These are phyloP conservation scores for Phlyctochytrium bullatum DNA, from an alignment of 192 early-diverging fungal species.

Conservation along the genomic window DNA sequence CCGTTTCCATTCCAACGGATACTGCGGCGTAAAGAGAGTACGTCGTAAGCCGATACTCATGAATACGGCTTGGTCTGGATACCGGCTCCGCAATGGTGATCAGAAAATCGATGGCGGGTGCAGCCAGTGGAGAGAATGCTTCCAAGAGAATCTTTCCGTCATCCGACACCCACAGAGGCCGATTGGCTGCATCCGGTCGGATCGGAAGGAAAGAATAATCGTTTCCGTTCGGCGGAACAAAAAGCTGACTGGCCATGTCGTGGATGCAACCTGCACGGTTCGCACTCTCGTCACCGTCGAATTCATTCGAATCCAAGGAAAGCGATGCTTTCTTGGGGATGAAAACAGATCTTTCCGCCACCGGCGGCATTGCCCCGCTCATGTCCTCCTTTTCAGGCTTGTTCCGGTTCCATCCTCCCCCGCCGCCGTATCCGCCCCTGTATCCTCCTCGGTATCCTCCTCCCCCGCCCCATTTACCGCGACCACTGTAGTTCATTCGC, in stretches of 20 bases:
- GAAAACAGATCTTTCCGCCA: no score
- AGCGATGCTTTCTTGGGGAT: no score
- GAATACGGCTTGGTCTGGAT: conserved; percentile 56
- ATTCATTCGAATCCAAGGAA: no score
- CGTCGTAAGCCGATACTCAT: conserved; percentile 94
- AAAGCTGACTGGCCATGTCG: conserved; percentile 14
- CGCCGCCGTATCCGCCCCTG: no score
- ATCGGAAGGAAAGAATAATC: conserved; percentile 47
- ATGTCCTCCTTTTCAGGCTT: no score
- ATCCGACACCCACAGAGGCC: conserved; percentile 92
- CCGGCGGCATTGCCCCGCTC: no score
- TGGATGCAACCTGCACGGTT: neutral
- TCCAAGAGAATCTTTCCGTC: conserved; percentile 92
- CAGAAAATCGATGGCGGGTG: conserved; percentile 94
- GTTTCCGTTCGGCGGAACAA: conserved; percentile 4
- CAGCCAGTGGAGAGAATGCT: conserved; percentile 90
- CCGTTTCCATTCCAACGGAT: conserved; percentile 92
- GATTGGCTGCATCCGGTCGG: conserved; percentile 78
- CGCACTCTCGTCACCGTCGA: no score
- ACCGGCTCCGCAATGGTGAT: conserved; percentile 96
- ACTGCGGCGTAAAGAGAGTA: conserved; percentile 98
- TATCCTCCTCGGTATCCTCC: no score
- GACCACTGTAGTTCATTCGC: no score
- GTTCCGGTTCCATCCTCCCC: no score
- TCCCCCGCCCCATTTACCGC: no score